Evolutionary conservation across 441 rosid genomes (phyloP).

Genomic region (Bocquillonia castaneifolia): DNA sequence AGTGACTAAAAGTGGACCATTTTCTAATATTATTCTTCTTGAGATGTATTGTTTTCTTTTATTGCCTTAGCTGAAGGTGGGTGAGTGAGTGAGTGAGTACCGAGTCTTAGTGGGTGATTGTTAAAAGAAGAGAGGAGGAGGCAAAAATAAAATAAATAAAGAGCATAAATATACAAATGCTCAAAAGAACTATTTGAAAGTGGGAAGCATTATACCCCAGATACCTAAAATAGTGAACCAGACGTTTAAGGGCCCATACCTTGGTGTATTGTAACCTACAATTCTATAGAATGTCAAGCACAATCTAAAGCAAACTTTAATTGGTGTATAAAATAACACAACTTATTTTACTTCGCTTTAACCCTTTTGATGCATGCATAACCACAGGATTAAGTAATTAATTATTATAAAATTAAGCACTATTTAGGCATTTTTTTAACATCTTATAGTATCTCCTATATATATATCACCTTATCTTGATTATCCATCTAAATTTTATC

Average conservation of each 20-base stretch:
- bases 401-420: too few relatives aligned
- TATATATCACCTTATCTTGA: too few relatives aligned
- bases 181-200: slow-evolving; percentile 26
- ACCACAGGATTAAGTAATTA: neutral
- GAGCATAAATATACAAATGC: neutral
- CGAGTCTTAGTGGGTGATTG: slow-evolving; percentile 25
- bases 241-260: slow-evolving; percentile 35
- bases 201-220: slow-evolving; percentile 45
- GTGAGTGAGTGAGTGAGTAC: slow-evolving; percentile 13
- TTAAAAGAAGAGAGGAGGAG: slow-evolving; percentile 50
- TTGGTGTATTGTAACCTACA: slow-evolving; percentile 28
- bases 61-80: slow-evolving; percentile 28
- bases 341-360: slow-evolving; percentile 3
- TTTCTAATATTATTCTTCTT: slow-evolving; percentile 27
- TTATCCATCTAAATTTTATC: neutral
- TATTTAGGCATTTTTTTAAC: neutral
- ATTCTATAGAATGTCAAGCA: neutral
- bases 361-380: slow-evolving; percentile 2
- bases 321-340: neutral
- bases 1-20: slow-evolving; percentile 37
- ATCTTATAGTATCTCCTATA: neutral
- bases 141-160: neutral
- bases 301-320: neutral
- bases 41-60: slow-evolving; percentile 21
- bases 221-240: slow-evolving; percentile 23